Evolutionary conservation across 1,284 basidiomycete genomes (phyloP).

Genomic region (Heterobasidion annosum): DNA sequence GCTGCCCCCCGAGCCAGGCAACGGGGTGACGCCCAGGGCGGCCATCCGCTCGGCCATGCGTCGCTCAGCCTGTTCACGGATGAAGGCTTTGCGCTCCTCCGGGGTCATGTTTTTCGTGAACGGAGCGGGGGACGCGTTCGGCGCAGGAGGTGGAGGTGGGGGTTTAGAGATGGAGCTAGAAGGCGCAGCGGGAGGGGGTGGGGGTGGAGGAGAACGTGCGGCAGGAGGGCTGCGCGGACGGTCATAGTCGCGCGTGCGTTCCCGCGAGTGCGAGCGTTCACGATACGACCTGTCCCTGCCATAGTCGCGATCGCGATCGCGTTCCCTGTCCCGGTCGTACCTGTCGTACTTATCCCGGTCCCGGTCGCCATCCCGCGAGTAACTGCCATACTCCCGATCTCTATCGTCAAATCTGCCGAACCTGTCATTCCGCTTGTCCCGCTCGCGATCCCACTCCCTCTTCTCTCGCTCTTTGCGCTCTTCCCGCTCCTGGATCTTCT

Average conservation of each 20-base stretch:
- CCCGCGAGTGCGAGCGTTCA: slow-evolving; percentile 21
- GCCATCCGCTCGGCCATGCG: slow-evolving; percentile 84
- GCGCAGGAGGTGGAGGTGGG: slow-evolving; percentile 39
- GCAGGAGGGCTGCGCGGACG: slow-evolving; percentile 38
- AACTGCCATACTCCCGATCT: slow-evolving; percentile 25
- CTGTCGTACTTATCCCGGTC: slow-evolving; percentile 19
- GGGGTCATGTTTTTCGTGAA: slow-evolving; percentile 72
- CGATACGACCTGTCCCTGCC: slow-evolving; percentile 9
- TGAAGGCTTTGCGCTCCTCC: slow-evolving; percentile 77
- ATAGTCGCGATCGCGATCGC: slow-evolving; percentile 16
- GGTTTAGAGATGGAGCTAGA: slow-evolving; percentile 28
- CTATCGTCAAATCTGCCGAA: slow-evolving; percentile 59
- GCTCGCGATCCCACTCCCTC: slow-evolving; percentile 69
- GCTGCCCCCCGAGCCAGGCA: slow-evolving; percentile 36
- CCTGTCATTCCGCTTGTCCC: slow-evolving; percentile 82
- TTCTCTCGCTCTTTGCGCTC: slow-evolving; percentile 71
- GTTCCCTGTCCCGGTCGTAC: slow-evolving; percentile 26
- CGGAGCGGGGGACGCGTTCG: slow-evolving; percentile 42
- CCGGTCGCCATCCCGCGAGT: slow-evolving; percentile 14
- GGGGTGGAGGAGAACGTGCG: slow-evolving; percentile 39
- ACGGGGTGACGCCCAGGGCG: slow-evolving; percentile 69
- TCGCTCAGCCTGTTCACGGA: slow-evolving; percentile 77
- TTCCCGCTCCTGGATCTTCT: slow-evolving; percentile 76
- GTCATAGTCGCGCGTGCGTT: slow-evolving; percentile 24
- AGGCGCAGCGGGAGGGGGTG: slow-evolving; percentile 36